Percentiles rank a stretch among this genome's conserved stretches.
These are phyloP conservation scores for Solanum hybrid DNA, from an alignment of 305 asterid species.

Conservation along the genomic window DNA sequence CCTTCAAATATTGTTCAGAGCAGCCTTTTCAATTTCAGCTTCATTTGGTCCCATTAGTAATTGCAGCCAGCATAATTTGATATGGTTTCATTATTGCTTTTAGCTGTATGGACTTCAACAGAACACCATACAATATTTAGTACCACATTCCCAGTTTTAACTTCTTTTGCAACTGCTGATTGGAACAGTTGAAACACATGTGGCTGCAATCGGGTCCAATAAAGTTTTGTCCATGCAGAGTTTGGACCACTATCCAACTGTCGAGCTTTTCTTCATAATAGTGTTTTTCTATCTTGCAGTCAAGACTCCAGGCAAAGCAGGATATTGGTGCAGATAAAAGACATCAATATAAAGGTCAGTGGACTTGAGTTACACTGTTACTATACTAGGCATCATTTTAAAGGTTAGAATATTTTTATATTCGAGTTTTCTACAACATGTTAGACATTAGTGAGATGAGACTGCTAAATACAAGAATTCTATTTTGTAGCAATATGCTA, in stretches of 20 bases:
- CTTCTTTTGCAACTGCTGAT: not conserved
- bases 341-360: conserved; percentile 77
- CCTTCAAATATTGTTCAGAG: not conserved
- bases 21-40: not conserved
- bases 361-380: not conserved
- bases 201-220: not conserved
- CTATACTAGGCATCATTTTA: not conserved
- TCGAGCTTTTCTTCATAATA: not conserved
- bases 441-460: not conserved
- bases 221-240: not conserved
- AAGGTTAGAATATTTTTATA: not conserved
- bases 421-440: not conserved
- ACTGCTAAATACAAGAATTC: not conserved
- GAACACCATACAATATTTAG: not conserved
- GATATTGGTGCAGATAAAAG: conserved; percentile 48
- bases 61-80: not conserved
- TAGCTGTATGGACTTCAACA: not conserved
- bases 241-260: not conserved
- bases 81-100: not conserved
- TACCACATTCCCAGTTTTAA: not conserved
- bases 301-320: conserved; percentile 97
- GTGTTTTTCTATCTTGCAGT: conserved; percentile 36
- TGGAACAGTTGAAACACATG: not conserved
- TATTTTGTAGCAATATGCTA: not conserved
- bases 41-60: not conserved